Evolutionary conservation across 164 flowering plant genomes (phyloP), one percentile per base, ranked within the genome.

Genomic region (Saururus chinensis): DNA sequence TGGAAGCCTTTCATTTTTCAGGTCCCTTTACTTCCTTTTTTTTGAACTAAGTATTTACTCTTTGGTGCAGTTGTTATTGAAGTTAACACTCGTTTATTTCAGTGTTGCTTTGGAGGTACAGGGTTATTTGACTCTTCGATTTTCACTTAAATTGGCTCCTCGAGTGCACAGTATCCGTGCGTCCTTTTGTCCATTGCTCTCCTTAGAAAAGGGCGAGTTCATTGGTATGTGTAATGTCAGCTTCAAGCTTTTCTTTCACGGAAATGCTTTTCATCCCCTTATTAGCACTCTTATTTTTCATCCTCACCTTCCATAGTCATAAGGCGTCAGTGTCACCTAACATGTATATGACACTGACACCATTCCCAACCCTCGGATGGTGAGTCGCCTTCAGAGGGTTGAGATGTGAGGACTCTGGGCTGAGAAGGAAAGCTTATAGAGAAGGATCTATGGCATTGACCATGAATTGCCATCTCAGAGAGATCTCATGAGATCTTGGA

Each of bases 171-270:
- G 80, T 60, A 83, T 91, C 23, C 90, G 76, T 45, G 96, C 92
- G 71, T 85, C 95, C 51, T 93, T 93, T 71, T 93, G 99, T 74
- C 99, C 99, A 40, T 68, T 93, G 57, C 91, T 93, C 69, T 93
- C 99, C 40, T 87, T 93, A 65, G 96, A 93, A 63, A 90, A 88
- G 70, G 99, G 99, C 69, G 97, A 93, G 71, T 93, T 77, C 60
- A 82, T 93, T 77, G 99, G 98, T 93, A 25, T 37, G 85, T 70
- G 11, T 16, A n/a, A n/a, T n/a, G n/a, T n/a, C n/a, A n/a, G n/a
- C n/a, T n/a, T n/a, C n/a, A n/a, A n/a, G n/a, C 7, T 57, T 52
- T 17, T 52, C 21, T 7, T 52, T 19, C 7, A 19, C 7, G 21
- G 12, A 14, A 12, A 30, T 7, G 24, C 26, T 8, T 19, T 25